Evolutionary conservation across 139 green algal genomes (phyloP), one percentile per base, ranked within the genome.

Genomic region (Auxenochlorella pyrenoidosa): DNA sequence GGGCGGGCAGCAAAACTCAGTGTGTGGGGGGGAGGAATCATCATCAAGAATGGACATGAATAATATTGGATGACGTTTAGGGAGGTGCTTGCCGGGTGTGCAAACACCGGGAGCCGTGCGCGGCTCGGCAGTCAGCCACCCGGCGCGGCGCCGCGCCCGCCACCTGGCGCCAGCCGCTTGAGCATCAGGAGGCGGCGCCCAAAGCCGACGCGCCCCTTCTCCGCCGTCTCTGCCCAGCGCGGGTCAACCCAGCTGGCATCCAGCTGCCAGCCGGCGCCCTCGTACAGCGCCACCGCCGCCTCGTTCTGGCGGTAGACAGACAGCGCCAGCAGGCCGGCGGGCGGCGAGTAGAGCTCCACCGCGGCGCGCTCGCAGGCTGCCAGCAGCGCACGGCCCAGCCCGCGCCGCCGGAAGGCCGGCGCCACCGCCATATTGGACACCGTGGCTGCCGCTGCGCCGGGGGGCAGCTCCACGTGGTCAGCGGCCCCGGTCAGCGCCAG

Each of bases 381-480:
- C 24, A 91, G 60, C 73, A 91, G 60, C 38, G 5, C 40, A 26
- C 70, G 71, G 34, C 72, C 88, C 72, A 91, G 59, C 18, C 88
- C 88, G 22, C 54, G 70, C 32, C 75, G 75, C 30, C 88, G 60
- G 30, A 34, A 63, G 8, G 38, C 24, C 60, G 84, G 83, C 0
- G 58, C 40, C 5, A 91, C 88, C 18, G 88, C 88, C 83, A 91
- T 89, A 43, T 89, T 91, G 44, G 30, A 76, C 0, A 91, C 34
- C 2, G 40, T 65, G 38, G 60, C 40, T 2, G 66, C 66, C 2
- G 54, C 43, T 36, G n/a, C 3, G 8, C 47, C 40, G 19, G 63
- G 75, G 16, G 21, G 32, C 24, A 88, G 76, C 34, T 82, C 47
- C 22, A 83, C 26, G 26, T 90, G 80, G 0, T 79, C 87, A 28